A percentile compares a stretch with the other conserved stretches of the same genome.
Conservation (phyloP, 2,329 filamentous ascomycete genomes). For the Myriosclerotinia duriaeana region DNA sequence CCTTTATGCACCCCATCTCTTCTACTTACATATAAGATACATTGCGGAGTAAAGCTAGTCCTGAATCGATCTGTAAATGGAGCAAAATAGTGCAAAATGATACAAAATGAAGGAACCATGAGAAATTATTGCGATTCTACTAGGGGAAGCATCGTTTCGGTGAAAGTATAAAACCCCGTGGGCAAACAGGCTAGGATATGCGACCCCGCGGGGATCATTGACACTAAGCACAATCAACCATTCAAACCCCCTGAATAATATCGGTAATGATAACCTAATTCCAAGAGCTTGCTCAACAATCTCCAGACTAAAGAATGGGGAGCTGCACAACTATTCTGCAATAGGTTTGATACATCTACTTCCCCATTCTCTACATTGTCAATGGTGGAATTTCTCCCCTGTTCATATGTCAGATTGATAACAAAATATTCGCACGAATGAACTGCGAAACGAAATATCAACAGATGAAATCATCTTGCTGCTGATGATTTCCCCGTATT, state of each 20-base stretch:
- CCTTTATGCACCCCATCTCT: conserved; percentile 1
- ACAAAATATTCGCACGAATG: conserved; percentile 21
- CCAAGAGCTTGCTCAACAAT: conserved; percentile 1
- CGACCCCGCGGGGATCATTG: conserved; percentile 16
- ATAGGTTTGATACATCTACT: background rate
- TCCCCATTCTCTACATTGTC: background rate
- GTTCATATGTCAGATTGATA: background rate
- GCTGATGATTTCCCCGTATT: background rate
- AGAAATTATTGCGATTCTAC: background rate
- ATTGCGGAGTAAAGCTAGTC: too few relatives aligned
- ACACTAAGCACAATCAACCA: conserved; percentile 4
- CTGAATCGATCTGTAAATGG: background rate
- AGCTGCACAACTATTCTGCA: conserved; percentile 16
- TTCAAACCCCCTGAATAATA: conserved; percentile 16
- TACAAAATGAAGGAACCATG: background rate
- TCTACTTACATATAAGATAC: background rate
- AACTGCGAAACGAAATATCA: background rate
- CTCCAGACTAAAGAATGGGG: conserved; percentile 3
- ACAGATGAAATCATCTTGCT: background rate
- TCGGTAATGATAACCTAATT: background rate
- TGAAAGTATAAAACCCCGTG: conserved; percentile 21
- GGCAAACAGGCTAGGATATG: conserved; percentile 5
- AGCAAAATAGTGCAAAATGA: background rate
- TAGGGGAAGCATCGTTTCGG: background rate
- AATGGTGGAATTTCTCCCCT: conserved; percentile 22